Evolutionary conservation across 2,329 filamentous ascomycete genomes (phyloP).

Genomic region (Metarhizium robertsii): DNA sequence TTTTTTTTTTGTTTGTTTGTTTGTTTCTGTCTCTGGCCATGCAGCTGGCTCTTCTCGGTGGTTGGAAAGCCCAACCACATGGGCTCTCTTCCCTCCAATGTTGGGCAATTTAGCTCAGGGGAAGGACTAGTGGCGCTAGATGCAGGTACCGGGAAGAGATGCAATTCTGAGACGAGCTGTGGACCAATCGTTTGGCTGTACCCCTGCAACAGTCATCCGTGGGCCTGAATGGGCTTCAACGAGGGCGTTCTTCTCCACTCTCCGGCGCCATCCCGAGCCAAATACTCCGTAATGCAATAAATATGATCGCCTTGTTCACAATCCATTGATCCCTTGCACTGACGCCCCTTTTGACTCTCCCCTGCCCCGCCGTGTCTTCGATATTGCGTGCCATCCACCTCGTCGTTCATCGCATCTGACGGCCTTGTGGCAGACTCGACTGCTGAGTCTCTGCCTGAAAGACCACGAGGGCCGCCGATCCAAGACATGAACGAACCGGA

Average conservation of each 20-base stretch:
- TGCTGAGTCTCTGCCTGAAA: no score
- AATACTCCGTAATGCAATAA: background rate
- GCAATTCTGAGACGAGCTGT: constrained; percentile 22
- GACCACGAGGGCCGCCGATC: no score
- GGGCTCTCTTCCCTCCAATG: background rate
- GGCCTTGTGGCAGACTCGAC: no score
- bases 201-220: background rate
- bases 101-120: constrained; percentile 7
- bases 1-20: no score
- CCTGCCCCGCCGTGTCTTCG: no score
- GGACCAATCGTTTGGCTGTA: constrained; percentile 18
- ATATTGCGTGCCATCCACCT: no score
- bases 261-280: constrained; percentile 6
- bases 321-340: background rate
- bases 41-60: background rate
- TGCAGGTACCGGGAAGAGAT: constrained; percentile 14
- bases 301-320: background rate
- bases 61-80: background rate
- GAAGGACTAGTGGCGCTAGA: constrained; percentile 2
- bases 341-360: background rate
- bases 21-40: no score
- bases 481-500: no score
- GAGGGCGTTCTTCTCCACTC: background rate
- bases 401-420: no score
- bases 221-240: no score